A percentile compares a stretch with the other conserved stretches of the same genome.
Evolutionary conservation across 2,329 filamentous ascomycete genomes (phyloP).

Genomic region (Calonectria honghensis): DNA sequence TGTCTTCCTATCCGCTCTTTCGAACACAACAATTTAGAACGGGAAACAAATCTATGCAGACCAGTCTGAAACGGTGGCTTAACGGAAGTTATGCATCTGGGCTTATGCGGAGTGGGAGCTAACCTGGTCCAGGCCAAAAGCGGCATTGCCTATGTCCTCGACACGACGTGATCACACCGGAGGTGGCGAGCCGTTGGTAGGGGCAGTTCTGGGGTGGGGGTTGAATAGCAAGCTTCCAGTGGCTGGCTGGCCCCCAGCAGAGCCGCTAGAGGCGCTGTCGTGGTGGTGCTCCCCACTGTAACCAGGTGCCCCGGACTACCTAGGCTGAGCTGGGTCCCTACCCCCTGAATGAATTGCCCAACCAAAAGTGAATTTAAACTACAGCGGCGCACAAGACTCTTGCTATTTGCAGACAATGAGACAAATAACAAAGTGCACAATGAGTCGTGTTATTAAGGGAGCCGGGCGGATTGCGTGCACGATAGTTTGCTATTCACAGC

Average conservation of each 20-base stretch:
- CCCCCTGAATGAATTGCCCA: slow-evolving; percentile 30
- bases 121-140: slow-evolving; percentile 19
- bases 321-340: slow-evolving; percentile 28
- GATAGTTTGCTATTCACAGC: neutral
- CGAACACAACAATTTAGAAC: too few species aligned
- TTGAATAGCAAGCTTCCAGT: slow-evolving; percentile 28
- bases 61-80: slow-evolving; percentile 24
- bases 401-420: slow-evolving; percentile 29
- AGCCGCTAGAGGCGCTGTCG: slow-evolving; percentile 31
- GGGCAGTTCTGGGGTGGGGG: slow-evolving; percentile 25
- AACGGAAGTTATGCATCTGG: slow-evolving; percentile 22
- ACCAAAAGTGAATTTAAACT: slow-evolving; percentile 32
- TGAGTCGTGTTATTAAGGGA: neutral
- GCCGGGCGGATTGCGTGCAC: neutral
- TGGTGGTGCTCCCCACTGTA: slow-evolving; percentile 30
- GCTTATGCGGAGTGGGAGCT: slow-evolving; percentile 21
- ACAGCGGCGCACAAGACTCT: slow-evolving; percentile 22
- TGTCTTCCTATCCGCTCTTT: neutral
- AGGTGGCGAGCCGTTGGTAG: slow-evolving; percentile 30
- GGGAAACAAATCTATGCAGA: slow-evolving; percentile 8
- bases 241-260: slow-evolving; percentile 30
- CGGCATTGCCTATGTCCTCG: slow-evolving; percentile 29
- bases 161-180: slow-evolving; percentile 28
- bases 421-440: slow-evolving; percentile 20
- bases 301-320: slow-evolving; percentile 34